Evolutionary conservation across 78 protist species (phyloP), one percentile per base, ranked within the genome.

Genomic region (Dictyostelium capitatum): DNA sequence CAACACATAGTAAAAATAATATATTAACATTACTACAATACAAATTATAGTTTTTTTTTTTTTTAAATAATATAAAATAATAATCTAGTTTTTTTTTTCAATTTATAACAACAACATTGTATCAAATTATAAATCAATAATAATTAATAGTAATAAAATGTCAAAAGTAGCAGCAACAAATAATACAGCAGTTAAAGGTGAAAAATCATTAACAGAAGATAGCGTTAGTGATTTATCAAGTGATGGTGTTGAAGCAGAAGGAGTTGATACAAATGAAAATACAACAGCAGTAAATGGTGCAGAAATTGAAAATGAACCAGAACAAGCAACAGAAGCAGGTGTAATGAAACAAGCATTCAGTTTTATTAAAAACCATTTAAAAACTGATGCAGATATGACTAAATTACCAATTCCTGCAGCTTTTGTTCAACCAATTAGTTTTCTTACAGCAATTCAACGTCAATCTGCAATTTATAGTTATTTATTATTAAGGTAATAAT

Each of bases 361-460:
- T 20, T 85, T 85, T 50, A 85, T 85, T 12, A 85, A 85, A 75
- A 85, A 85, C 19, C 92, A 85, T 75, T 77, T 85, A 19, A 85
- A 85, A 30, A 83, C 75, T 20, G 92, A 83, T 28, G 79, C 92
- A 3, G 92, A 85, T 48, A 85, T 85, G 92, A 85, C 92, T n/a
- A 73, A 51, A 47, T 23, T 85, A 53, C 92, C 92, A 41, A 85
- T 74, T 48, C 83, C 92, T 32, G 83, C 83, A 6, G 59, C 82
- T 6, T 74, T 85, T 75, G 92, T 85, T 28, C 28, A 69, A 25
- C 92, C 92, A 57, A 41, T 85, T 41, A 69, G 80, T 41, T 85
- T 85, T 50, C 32, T 85, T 12, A 48, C 62, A 41, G 92, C 92
- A 17, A 73, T 75, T 62, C 92, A 85, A 75, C 92, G 75, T 46